Percentiles rank a stretch among this genome's conserved stretches.
Evolutionary conservation across 192 early-diverging fungal genomes (phyloP).

Genomic region (Piromyces sp.): DNA sequence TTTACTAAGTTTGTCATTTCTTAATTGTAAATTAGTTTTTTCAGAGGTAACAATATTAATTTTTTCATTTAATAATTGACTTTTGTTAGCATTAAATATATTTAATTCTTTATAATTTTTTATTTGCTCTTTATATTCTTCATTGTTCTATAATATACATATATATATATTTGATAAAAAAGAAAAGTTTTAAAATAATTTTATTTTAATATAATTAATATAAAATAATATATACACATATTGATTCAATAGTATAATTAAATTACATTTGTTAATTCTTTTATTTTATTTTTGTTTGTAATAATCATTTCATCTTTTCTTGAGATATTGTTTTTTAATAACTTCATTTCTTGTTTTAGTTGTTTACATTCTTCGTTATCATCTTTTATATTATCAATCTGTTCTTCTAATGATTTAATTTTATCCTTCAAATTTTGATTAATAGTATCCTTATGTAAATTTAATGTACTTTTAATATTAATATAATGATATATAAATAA

Average conservation of each 20-base stretch:
- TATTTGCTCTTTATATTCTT: not conserved
- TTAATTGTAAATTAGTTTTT: not conserved
- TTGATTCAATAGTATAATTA: too few species aligned
- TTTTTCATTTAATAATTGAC: not conserved
- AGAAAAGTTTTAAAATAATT: too few species aligned
- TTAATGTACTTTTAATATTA: not conserved
- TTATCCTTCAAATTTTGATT: not conserved
- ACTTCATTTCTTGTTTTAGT: not conserved
- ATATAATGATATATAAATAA: not conserved
- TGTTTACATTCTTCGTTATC: not conserved
- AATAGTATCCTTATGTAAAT: not conserved
- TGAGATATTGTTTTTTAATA: not conserved
- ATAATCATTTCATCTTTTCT: not conserved
- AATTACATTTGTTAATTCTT: not conserved
- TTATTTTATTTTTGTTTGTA: not conserved
- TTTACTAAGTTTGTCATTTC: not conserved
- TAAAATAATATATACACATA: too few species aligned
- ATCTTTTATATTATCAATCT: not conserved
- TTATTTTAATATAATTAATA: too few species aligned
- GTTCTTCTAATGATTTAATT: not conserved
- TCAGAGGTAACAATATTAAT: not conserved
- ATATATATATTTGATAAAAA: too few species aligned
- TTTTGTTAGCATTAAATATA: not conserved
- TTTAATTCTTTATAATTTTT: not conserved
- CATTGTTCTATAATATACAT: not conserved